Percentiles rank a stretch among this genome's conserved stretches.
These are phyloP conservation scores for Lactarius hatsudake DNA, from an alignment of 768 basidiomycete genomes.

Conservation along the genomic window DNA sequence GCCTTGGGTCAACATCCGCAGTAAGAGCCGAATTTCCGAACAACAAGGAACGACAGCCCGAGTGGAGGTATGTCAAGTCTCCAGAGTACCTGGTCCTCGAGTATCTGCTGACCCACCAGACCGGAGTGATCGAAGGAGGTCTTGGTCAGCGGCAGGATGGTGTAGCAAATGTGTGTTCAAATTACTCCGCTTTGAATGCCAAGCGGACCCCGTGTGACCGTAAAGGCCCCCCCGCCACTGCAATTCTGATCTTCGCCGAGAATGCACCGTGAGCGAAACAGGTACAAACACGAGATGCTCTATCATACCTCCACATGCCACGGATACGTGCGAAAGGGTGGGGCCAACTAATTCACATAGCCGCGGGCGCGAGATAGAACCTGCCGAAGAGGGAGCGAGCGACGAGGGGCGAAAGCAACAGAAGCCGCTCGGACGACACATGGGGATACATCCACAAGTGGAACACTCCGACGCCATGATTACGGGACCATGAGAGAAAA, in stretches of 20 bases:
- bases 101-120: slow-evolving; percentile 10
- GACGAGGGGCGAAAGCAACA: background rate
- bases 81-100: background rate
- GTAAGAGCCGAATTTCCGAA: background rate
- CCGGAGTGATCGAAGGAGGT: slow-evolving; percentile 3
- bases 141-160: slow-evolving; percentile 3
- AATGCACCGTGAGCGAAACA: background rate
- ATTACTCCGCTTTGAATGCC: background rate
- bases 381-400: background rate
- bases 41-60: background rate
- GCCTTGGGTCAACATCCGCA: background rate
- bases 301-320: background rate
- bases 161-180: background rate
- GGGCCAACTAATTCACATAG: background rate
- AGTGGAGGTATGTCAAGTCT: background rate
- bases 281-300: background rate
- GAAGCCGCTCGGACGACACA: background rate
- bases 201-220: background rate
- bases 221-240: background rate
- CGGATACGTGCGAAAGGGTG: background rate
- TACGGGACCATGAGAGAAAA: slow-evolving; percentile 7
- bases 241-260: slow-evolving; percentile 1
- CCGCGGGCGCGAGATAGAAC: background rate
- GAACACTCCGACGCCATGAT: background rate
- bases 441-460: background rate